Evolutionary conservation across 345 rosid species (phyloP).

Genomic region (Populus davidiana): DNA sequence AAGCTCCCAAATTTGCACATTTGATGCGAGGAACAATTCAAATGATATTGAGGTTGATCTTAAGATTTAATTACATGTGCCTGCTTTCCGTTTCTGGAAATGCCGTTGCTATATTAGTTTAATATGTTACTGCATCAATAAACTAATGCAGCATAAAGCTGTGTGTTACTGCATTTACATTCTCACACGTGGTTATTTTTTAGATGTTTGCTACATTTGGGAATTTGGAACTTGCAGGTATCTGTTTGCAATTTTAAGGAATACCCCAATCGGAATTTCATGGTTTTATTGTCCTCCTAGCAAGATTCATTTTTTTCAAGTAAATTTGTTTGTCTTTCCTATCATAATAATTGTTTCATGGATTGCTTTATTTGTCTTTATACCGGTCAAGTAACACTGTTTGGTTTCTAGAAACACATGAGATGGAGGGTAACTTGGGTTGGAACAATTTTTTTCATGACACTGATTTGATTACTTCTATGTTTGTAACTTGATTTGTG

Average conservation of each 20-base stretch:
- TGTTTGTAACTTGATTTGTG: background rate
- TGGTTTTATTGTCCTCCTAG: background rate
- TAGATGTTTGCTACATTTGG: background rate
- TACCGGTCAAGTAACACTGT: background rate
- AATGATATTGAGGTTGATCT: background rate
- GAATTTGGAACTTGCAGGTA: background rate
- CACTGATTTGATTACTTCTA: background rate
- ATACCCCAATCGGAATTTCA: background rate
- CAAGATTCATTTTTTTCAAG: background rate
- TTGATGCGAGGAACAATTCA: background rate
- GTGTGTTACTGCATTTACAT: background rate
- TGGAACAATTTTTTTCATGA: background rate
- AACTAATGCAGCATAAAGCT: background rate
- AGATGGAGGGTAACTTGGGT: background rate
- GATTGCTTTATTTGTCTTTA: background rate
- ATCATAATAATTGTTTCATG: background rate
- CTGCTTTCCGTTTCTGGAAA: background rate
- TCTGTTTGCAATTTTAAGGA: background rate
- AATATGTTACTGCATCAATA: background rate
- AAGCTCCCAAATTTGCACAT: background rate
- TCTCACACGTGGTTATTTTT: background rate
- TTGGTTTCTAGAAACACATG: background rate
- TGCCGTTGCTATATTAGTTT: background rate
- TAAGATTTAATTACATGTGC: background rate
- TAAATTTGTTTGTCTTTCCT: background rate